Evolutionary conservation across 129 eudicot genomes (phyloP).

Genomic region (Chrysanthemum seticuspe): DNA sequence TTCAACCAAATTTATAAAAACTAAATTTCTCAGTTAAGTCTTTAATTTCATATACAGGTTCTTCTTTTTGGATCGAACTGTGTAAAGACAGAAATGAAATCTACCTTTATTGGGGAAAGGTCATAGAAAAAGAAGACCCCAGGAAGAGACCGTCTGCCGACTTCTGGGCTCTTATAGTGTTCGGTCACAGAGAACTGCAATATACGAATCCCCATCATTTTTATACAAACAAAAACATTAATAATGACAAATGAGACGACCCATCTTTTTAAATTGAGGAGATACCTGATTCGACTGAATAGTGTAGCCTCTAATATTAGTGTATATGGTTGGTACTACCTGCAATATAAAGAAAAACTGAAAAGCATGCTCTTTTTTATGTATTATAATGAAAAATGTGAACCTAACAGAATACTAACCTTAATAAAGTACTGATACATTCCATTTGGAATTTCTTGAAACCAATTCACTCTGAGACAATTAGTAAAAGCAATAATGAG

Average conservation of each 20-base stretch:
- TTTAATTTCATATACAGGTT: not conserved
- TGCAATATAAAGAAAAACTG: slow-evolving; percentile 25
- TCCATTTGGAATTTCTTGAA: slow-evolving; percentile 61
- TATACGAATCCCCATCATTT: not conserved
- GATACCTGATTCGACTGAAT: slow-evolving; percentile 90
- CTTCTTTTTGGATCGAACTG: slow-evolving; percentile 2
- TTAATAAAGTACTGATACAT: slow-evolving; percentile 82
- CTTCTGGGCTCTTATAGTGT: slow-evolving; percentile 69
- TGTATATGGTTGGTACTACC: slow-evolving; percentile 93
- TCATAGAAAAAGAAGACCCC: slow-evolving; percentile 94
- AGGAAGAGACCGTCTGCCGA: slow-evolving; percentile 63
- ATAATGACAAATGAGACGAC: not conserved
- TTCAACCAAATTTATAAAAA: too few species aligned
- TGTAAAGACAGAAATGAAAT: slow-evolving; percentile 1
- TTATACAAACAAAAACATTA: not conserved
- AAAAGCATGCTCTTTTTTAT: not conserved
- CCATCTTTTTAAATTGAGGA: not conserved
- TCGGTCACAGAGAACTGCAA: slow-evolving; percentile 90
- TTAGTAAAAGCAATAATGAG: slow-evolving; percentile 2
- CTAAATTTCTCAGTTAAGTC: not conserved
- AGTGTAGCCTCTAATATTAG: slow-evolving; percentile 65
- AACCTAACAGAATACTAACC: slow-evolving; percentile 43
- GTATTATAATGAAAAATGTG: not conserved
- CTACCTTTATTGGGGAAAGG: slow-evolving; percentile 95
- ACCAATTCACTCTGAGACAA: slow-evolving; percentile 63